phyloP scores from a whole-genome alignment of 1,284 basidiomycete genomes.

The Chiua sp. region DNA sequence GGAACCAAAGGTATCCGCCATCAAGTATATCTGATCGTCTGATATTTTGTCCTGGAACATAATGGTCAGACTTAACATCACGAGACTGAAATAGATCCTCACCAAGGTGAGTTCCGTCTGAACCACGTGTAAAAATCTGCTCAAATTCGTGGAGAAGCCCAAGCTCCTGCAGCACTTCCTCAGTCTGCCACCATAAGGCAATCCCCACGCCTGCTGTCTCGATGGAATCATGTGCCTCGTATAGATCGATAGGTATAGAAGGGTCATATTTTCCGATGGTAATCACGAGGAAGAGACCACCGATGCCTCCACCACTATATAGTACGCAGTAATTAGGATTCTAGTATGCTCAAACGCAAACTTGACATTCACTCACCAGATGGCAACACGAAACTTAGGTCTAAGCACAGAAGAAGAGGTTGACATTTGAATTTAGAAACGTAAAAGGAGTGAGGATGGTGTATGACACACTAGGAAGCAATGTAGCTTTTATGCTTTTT shows the following conservation, averaged over 20 bases:
- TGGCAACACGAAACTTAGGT: too few species aligned
- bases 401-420: too few species aligned
- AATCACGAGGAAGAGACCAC: conserved; percentile 25
- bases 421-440: too few species aligned
- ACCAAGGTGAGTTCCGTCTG: conserved; percentile 3
- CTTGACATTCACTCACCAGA: too few species aligned
- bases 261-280: conserved; percentile 29
- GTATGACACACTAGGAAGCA: too few species aligned
- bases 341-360: too few species aligned
- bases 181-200: conserved; percentile 7
- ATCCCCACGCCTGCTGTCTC: conserved; percentile 22
- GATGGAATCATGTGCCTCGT: conserved; percentile 25
- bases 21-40: conserved; percentile 25
- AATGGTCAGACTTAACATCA: neutral
- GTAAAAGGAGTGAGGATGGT: too few species aligned
- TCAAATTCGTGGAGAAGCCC: conserved; percentile 26
- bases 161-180: conserved; percentile 22
- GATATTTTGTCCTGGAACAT: neutral
- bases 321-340: too few species aligned
- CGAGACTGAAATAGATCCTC: neutral
- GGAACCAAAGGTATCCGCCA: conserved; percentile 29
- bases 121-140: conserved; percentile 4
- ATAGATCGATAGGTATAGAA: conserved; percentile 26
- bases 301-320: conserved; percentile 29
- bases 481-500: too few species aligned